Conservation (phyloP, 768 basidiomycete genomes). For the Holtermannia corniformis region DNA sequence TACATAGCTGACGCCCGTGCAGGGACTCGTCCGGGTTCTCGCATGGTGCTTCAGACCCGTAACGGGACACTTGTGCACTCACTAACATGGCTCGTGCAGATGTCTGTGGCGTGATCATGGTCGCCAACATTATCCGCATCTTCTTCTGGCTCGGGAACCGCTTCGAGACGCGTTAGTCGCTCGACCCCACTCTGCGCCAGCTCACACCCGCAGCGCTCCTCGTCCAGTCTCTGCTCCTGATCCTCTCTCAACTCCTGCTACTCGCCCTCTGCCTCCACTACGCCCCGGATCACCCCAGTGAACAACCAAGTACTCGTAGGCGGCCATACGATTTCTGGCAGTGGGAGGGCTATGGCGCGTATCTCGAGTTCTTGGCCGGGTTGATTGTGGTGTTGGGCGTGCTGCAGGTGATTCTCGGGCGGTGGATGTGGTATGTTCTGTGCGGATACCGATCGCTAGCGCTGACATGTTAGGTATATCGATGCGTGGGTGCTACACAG, state of each 20-base stretch:
- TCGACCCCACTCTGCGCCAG: background rate
- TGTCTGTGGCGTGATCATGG: slow-evolving; percentile 36
- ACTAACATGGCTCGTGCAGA: slow-evolving; percentile 10
- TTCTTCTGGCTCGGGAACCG: slow-evolving; percentile 41
- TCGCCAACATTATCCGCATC: slow-evolving; percentile 40
- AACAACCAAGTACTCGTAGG: background rate
- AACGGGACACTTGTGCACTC: background rate
- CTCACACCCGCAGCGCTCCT: slow-evolving; percentile 28
- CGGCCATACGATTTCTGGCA: slow-evolving; percentile 39
- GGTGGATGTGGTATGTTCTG: slow-evolving; percentile 32
- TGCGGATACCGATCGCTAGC: background rate
- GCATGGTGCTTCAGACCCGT: slow-evolving; percentile 15
- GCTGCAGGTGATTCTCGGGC: slow-evolving; percentile 29
- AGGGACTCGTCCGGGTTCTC: slow-evolving; percentile 42
- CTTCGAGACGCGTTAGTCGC: slow-evolving; percentile 36
- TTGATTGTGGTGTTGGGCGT: slow-evolving; percentile 33
- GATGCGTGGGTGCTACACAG: slow-evolving; percentile 25
- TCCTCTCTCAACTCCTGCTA: slow-evolving; percentile 39
- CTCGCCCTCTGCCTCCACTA: slow-evolving; percentile 40
- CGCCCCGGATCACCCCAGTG: slow-evolving; percentile 8
- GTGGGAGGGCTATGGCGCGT: slow-evolving; percentile 35
- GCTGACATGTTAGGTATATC: slow-evolving; percentile 25
- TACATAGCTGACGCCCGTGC: background rate
- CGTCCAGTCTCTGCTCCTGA: slow-evolving; percentile 39
- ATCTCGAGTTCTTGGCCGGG: slow-evolving; percentile 39